Conservation (phyloP, 164 flowering plant species). For the Akebia trifoliata region DNA sequence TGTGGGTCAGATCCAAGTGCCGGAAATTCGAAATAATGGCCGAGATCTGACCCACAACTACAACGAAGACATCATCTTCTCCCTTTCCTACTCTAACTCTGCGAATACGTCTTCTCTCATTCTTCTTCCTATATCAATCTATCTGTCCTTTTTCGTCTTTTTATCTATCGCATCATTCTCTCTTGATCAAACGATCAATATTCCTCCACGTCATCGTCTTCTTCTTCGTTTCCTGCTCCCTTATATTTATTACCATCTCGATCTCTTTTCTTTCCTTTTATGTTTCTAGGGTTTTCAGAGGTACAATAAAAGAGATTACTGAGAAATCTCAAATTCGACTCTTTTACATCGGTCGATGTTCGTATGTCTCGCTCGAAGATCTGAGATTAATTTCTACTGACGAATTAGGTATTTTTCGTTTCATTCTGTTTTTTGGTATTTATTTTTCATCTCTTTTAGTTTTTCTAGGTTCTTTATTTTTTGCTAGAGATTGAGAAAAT, state of each 20-base stretch:
- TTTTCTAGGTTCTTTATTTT: too few relatives aligned
- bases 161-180: conserved; percentile 35
- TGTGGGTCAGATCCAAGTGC: conserved; percentile 5
- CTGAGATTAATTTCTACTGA: too few relatives aligned
- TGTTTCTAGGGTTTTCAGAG: conserved; percentile 19
- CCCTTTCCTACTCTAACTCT: conserved; percentile 6
- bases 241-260: neutral
- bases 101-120: neutral
- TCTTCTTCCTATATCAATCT: neutral
- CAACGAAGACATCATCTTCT: conserved; percentile 1
- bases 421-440: too few relatives aligned
- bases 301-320: conserved; percentile 1
- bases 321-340: neutral
- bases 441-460: too few relatives aligned
- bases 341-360: conserved; percentile 1
- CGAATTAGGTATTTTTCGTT: too few relatives aligned
- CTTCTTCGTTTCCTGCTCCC: conserved; percentile 20
- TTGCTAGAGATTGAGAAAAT: too few relatives aligned
- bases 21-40: neutral
- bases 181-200: conserved; percentile 31
- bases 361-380: conserved; percentile 1
- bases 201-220: conserved; percentile 44
- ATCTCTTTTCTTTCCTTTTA: neutral
- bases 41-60: conserved; percentile 11
- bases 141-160: neutral